Base-by-base conservation (phyloP, 1,139 yeast genomes). In the Groenewaldozyma sp. region DNA sequence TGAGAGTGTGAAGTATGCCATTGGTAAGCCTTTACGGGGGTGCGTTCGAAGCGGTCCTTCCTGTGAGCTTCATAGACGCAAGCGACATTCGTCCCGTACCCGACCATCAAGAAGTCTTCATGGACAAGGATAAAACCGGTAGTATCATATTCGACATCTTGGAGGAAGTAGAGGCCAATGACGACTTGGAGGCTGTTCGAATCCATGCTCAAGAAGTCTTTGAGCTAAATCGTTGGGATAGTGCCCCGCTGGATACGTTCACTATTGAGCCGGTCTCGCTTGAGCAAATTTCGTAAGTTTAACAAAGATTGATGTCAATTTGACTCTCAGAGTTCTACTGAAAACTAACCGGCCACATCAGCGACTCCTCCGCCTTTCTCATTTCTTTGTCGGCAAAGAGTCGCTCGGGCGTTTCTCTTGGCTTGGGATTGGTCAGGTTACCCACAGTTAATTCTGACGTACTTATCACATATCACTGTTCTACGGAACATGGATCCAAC, bases 101-200 rank as follows among this genome's bases (percentile, higher is more conserved):
- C 0, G 95, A 87, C 53, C 78, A 83, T 1, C 95, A 87, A 55
- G 96, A 87, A 56, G 94, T 84, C 22, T 87, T 72, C 54, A 73
- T 84, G 1, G 55, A 57, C 24, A 47, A 41, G 45, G 59, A 4
- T 49, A 67, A 59, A 35, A 77, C 80, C 44, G 78, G 74, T 47
- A 73, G 88, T 13, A 56, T 86, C 11, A 78, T 86, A 14, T 59
- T 86, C 31, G 95, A 87, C 51, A 61, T 87, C 17, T 60, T 84
- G 50, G 93, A 86, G 55, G 54, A 62, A 31, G 75, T 78, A 0
- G 45, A 53, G 0, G 63, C 62, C 13, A 40, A 53, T 0, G 62
- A 61, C 11, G 64, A 67, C 11, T 52, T 56, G 0, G 63, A 55
- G 6, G 70, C 73, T 0, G 50, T 69, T 24, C 51, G 53, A 16